Percentiles rank a stretch among this genome's conserved stretches.
Conservation (phyloP, 345 rosid species). For the Erodium maritimum region DNA sequence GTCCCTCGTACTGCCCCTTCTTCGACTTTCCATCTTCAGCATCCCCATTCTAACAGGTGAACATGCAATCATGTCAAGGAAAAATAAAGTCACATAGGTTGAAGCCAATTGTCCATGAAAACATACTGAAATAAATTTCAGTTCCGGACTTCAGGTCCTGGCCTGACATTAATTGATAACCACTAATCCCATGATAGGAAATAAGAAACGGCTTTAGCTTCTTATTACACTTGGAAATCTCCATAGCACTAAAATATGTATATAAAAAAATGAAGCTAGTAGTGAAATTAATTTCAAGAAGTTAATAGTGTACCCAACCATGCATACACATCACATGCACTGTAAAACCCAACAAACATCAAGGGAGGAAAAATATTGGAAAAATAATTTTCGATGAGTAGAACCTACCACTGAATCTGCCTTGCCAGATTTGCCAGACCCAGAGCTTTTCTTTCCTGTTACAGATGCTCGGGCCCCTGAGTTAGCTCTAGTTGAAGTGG, state of each 20-base stretch:
- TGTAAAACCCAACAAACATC: too few species aligned
- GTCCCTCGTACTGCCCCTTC: constrained; percentile 84
- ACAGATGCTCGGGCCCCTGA: constrained; percentile 56
- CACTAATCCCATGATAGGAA: not conserved
- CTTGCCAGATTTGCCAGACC: constrained; percentile 60
- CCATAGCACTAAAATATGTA: not conserved
- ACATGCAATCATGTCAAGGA: constrained; percentile 6
- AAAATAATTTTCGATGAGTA: too few species aligned
- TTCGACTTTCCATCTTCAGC: constrained; percentile 84
- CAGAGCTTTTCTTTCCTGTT: constrained; percentile 64
- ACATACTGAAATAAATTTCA: not conserved
- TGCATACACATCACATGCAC: too few species aligned
- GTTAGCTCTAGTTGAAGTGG: constrained; percentile 43
- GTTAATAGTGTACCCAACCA: too few species aligned
- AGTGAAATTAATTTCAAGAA: too few species aligned
- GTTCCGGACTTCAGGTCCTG: not conserved
- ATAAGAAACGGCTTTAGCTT: not conserved
- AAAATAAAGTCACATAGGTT: not conserved
- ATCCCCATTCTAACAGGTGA: constrained; percentile 64
- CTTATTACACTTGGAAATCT: not conserved
- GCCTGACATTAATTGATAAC: not conserved
- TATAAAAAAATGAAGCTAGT: too few species aligned
- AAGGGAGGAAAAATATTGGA: too few species aligned
- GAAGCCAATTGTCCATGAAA: not conserved
- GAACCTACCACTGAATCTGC: constrained; percentile 58